phyloP scores from a whole-genome alignment of 1,284 basidiomycete genomes.

The Vanrija pseudolonga region DNA sequence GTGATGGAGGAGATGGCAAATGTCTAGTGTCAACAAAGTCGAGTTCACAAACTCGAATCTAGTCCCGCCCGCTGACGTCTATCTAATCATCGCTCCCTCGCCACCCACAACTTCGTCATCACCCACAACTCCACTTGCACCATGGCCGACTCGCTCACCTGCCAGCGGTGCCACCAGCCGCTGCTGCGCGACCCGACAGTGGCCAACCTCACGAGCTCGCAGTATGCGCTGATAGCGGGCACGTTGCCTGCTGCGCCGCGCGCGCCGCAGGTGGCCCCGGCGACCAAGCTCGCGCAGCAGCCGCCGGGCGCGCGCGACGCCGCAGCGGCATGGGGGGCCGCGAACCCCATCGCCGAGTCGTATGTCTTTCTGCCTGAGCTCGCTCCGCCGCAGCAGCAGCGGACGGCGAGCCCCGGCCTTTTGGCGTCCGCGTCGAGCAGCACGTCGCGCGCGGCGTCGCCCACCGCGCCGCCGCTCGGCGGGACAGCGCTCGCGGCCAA shows the following conservation, averaged over 20 bases:
- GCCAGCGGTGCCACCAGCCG: slow-evolving; percentile 56
- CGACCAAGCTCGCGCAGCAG: slow-evolving; percentile 58
- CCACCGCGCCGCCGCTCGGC: slow-evolving; percentile 24
- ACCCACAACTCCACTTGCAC: background rate
- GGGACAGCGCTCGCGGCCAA: slow-evolving; percentile 24
- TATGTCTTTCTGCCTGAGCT: slow-evolving; percentile 79
- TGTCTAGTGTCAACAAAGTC: background rate
- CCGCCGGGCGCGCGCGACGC: slow-evolving; percentile 53
- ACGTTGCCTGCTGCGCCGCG: slow-evolving; percentile 56
- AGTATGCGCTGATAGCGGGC: slow-evolving; percentile 75
- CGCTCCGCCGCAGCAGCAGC: background rate
- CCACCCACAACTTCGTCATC: background rate
- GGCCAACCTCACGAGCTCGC: slow-evolving; percentile 73
- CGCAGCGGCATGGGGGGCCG: slow-evolving; percentile 55
- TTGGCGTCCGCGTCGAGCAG: background rate
- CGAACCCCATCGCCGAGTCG: slow-evolving; percentile 60
- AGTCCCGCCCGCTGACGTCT: background rate
- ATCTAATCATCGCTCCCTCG: slow-evolving; percentile 5
- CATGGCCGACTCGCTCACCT: slow-evolving; percentile 26
- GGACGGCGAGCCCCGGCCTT: slow-evolving; percentile 13
- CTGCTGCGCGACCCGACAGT: slow-evolving; percentile 82
- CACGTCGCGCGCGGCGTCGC: slow-evolving; percentile 6
- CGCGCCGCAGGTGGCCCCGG: slow-evolving; percentile 48
- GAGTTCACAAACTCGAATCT: background rate
- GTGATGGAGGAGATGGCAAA: background rate